phyloP scores from a whole-genome alignment of 2,329 filamentous ascomycete genomes.

The Arthrobotrys sphaeroides region DNA sequence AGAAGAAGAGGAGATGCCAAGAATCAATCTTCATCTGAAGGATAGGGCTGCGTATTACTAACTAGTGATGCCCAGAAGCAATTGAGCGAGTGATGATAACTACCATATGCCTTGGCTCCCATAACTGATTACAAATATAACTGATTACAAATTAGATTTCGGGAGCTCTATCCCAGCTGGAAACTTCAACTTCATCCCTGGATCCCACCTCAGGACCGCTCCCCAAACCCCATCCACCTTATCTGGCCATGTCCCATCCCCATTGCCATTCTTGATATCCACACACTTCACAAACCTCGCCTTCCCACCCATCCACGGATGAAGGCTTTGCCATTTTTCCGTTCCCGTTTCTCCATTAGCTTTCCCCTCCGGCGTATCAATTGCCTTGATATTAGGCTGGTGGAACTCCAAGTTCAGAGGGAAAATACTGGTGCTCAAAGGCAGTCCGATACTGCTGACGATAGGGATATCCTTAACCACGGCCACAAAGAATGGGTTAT shows the following conservation, averaged over 20 bases:
- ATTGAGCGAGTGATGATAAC: background rate
- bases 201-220: slow-evolving; percentile 30
- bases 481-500: slow-evolving; percentile 37
- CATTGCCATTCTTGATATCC: slow-evolving; percentile 51
- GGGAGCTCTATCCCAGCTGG: slow-evolving; percentile 18
- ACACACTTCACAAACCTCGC: slow-evolving; percentile 39
- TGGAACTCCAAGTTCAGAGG: slow-evolving; percentile 47
- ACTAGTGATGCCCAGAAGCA: background rate
- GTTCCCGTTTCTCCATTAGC: slow-evolving; percentile 43
- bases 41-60: background rate
- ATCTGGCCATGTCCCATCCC: slow-evolving; percentile 51
- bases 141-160: slow-evolving; percentile 21
- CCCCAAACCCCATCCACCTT: slow-evolving; percentile 44
- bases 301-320: slow-evolving; percentile 38
- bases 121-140: slow-evolving; percentile 15
- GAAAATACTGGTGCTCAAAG: slow-evolving; percentile 31
- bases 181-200: slow-evolving; percentile 40
- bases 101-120: background rate
- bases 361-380: slow-evolving; percentile 30
- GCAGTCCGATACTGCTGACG: slow-evolving; percentile 24
- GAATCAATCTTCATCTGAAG: background rate
- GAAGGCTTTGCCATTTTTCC: slow-evolving; percentile 18
- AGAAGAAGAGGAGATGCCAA: background rate
- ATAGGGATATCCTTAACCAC: slow-evolving; percentile 44
- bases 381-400: slow-evolving; percentile 31